A percentile compares a stretch with the other conserved stretches of the same genome.
Evolutionary conservation across 228 moss, liverwort and hornwort genomes (phyloP).

Genomic region (Sphagnum magellanicum): DNA sequence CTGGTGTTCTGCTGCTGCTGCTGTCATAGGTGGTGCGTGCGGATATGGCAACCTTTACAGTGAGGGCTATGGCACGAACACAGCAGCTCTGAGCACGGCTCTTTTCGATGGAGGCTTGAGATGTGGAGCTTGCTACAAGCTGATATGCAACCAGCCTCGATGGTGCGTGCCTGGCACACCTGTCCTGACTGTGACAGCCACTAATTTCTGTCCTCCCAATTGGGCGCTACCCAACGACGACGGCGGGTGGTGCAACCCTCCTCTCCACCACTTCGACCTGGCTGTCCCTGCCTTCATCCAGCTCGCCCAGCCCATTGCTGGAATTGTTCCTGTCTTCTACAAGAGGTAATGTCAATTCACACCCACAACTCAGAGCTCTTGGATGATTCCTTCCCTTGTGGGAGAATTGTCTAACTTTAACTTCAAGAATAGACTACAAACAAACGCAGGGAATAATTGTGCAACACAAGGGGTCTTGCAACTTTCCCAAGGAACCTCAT

Average conservation of each 20-base stretch:
- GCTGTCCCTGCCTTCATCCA: slow-evolving; percentile 48
- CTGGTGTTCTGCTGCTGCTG: no score
- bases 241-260: slow-evolving; percentile 71
- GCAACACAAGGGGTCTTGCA: no score
- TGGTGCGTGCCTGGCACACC: slow-evolving; percentile 42
- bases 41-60: slow-evolving; percentile 46
- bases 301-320: slow-evolving; percentile 31
- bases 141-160: slow-evolving; percentile 21
- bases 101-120: slow-evolving; percentile 49
- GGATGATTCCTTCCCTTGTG: not conserved
- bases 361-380: not conserved
- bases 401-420: no score
- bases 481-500: no score
- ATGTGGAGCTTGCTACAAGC: slow-evolving; percentile 60
- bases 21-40: slow-evolving; percentile 25
- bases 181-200: slow-evolving; percentile 40
- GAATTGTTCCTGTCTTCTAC: slow-evolving; percentile 50
- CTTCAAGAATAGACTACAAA: no score
- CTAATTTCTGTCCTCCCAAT: slow-evolving; percentile 74
- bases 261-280: slow-evolving; percentile 50
- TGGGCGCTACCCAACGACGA: slow-evolving; percentile 40
- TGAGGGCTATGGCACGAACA: slow-evolving; percentile 34
- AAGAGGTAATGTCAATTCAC: slow-evolving; percentile 17
- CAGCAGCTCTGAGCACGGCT: slow-evolving; percentile 37
- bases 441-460: not conserved